Conservation (phyloP, 2,329 filamentous ascomycete species). For the Beauveria sp. region DNA sequence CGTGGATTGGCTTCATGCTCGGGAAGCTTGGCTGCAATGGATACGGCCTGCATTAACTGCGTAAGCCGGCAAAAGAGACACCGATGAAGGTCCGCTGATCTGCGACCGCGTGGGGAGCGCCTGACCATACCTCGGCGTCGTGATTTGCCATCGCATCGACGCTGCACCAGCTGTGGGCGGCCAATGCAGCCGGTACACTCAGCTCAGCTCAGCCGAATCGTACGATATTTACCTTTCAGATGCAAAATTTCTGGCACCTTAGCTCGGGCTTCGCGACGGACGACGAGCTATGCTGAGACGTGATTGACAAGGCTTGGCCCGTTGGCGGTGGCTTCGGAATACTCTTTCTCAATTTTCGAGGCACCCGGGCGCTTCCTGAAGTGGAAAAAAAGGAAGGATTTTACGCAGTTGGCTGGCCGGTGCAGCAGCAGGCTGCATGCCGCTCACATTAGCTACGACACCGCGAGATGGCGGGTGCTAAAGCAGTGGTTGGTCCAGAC, state of each 20-base stretch:
- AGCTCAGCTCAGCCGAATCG: background rate
- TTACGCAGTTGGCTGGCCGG: background rate
- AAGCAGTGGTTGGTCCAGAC: background rate
- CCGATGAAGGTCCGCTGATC: background rate
- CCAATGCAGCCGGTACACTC: background rate
- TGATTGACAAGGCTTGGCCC: background rate
- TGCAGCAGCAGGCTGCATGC: background rate
- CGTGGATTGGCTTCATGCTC: background rate
- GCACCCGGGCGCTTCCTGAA: background rate
- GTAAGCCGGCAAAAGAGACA: background rate
- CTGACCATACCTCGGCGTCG: background rate
- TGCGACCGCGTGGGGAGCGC: background rate
- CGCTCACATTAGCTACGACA: background rate
- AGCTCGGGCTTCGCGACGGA: background rate
- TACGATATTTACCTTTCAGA: background rate
- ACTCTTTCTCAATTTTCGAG: background rate
- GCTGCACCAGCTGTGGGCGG: background rate
- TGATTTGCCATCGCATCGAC: slow-evolving; percentile 2
- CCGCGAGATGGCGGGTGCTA: background rate
- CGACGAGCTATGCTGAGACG: background rate
- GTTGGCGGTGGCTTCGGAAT: background rate
- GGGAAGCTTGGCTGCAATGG: background rate
- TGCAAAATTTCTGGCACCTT: background rate
- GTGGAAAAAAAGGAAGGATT: background rate
- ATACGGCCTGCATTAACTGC: background rate